Evolutionary conservation across 306 rosid species (phyloP), one percentile per base, ranked within the genome.

Genomic region (Prunus mume): DNA sequence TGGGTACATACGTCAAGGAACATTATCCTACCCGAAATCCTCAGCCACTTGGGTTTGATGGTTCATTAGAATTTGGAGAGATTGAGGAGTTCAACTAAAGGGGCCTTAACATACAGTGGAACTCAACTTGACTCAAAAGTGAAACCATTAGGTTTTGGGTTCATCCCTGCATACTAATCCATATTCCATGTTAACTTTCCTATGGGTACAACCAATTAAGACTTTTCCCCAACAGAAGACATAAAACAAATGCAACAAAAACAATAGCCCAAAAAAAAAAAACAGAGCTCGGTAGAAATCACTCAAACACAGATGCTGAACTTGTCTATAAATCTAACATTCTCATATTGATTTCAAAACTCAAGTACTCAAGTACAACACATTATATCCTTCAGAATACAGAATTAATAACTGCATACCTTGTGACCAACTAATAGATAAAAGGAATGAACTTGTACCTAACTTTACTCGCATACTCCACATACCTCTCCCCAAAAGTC

Each of bases 401-500:
- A 66, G 10, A 47, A 45, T 56, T 78, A 43, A 80, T 24, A 60
- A 64, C 79, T 61, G 77, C 76, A 60, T 28, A 71, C 78, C 65
- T 45, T 20, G 17, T 54, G 77, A 75, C 25, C 34, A 69, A 83
- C 92, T 89, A 95, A 81, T 83, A 95, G 64, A 95, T 74, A 79
- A 87, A 88, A 63, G 99, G 99, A 82, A 92, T 88, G 64, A 92
- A 88, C 90, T 88, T 95, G 88, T 69, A 83, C 90, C 85, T 89
- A 71, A 89, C 96, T 80, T 88, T 89, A 85, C 77, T 80, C 20
- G 97, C 92, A 88, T 92, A 95, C 67, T 92, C 90, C 41, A 69
- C 69, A 86, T 92, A 92, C 12, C 80, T 78, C 78, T 86, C 87
- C 41, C 97, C 96, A 60, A 95, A 95, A 79, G 90, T 76, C 88